Percentiles rank a stretch among this genome's conserved stretches.
phyloP scores from a whole-genome alignment of 345 rosid species.

The Gossypium bickii region DNA sequence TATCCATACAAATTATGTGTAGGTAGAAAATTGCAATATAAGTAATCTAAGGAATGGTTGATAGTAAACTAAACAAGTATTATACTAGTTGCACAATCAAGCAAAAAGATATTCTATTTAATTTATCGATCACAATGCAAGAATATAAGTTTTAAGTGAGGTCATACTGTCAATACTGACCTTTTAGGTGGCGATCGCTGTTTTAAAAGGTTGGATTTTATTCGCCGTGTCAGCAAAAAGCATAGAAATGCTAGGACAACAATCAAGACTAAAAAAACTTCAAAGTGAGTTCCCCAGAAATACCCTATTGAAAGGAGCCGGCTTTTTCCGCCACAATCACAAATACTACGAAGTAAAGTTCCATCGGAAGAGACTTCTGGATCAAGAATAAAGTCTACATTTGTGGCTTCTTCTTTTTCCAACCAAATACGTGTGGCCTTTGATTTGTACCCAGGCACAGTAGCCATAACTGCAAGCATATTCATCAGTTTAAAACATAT shows the following conservation, averaged over 20 bases:
- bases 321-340: conserved; percentile 35
- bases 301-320: conserved; percentile 27
- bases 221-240: conserved; percentile 49
- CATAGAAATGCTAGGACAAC: conserved; percentile 46
- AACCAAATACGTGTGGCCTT: conserved; percentile 58
- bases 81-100: background rate
- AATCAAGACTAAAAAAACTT: conserved; percentile 41
- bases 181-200: conserved; percentile 36
- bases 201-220: conserved; percentile 41
- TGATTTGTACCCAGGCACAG: conserved; percentile 64
- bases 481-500: background rate
- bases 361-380: conserved; percentile 40
- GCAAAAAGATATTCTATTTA: background rate
- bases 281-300: conserved; percentile 41
- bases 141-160: background rate
- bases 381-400: conserved; percentile 72
- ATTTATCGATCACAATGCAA: background rate
- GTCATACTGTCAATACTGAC: background rate
- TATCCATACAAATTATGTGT: background rate
- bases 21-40: background rate
- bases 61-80: background rate
- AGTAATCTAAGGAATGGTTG: background rate
- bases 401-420: conserved; percentile 50
- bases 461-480: conserved; percentile 52
- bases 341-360: conserved; percentile 29